Percentiles rank a stretch among this genome's conserved stretches.
These are phyloP conservation scores for Datura wrightii DNA, from an alignment of 257 asterid species.

Conservation along the genomic window DNA sequence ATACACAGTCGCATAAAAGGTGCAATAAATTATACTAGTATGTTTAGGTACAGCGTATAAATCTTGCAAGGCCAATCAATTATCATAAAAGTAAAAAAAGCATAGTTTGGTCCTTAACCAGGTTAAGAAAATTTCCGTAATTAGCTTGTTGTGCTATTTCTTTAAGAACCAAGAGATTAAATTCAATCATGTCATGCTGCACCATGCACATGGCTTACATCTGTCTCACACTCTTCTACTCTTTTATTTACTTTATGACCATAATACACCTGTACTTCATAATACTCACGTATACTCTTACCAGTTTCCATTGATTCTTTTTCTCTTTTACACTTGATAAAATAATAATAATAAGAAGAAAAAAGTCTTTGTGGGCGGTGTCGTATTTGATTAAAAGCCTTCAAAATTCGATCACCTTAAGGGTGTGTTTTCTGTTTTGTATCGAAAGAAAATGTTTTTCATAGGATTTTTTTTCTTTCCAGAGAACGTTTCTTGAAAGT, in stretches of 20 bases:
- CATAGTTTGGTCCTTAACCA: slow-evolving; percentile 19
- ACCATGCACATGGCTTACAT: slow-evolving; percentile 32
- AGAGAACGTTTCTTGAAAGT: not conserved
- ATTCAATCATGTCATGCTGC: slow-evolving; percentile 22
- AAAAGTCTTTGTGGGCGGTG: slow-evolving; percentile 32
- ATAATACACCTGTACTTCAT: not conserved
- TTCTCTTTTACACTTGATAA: not conserved
- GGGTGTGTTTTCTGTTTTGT: not conserved
- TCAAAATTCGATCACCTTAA: not conserved
- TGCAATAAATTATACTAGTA: not conserved
- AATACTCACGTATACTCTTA: slow-evolving; percentile 28
- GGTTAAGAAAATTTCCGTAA: not conserved
- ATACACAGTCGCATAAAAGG: not conserved
- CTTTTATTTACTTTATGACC: slow-evolving; percentile 27
- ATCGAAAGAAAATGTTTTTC: not conserved
- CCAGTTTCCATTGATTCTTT: slow-evolving; percentile 4
- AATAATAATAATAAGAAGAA: not conserved
- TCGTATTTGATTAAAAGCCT: slow-evolving; percentile 19
- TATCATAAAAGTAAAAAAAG: not conserved
- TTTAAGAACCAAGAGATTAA: not conserved
- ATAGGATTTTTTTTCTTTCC: not conserved
- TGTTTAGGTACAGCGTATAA: slow-evolving; percentile 13
- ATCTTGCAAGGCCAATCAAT: not conserved
- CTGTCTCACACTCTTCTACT: slow-evolving; percentile 24
- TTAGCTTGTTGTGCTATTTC: not conserved